These are phyloP conservation scores for Cyberlindnera americana DNA, from an alignment of 805 yeast genomes.

Conservation along the genomic window DNA sequence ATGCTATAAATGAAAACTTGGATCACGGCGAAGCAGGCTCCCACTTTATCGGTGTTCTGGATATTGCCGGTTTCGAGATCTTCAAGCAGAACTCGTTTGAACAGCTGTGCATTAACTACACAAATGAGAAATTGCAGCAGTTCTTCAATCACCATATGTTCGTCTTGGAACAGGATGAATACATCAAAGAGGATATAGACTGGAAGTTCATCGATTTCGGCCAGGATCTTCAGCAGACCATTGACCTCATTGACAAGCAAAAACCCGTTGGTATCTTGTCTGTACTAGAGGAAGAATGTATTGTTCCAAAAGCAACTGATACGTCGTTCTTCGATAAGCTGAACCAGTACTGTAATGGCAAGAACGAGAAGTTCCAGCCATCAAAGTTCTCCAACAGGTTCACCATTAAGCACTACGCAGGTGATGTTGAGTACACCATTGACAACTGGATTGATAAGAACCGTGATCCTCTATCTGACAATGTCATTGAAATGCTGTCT, in stretches of 20 bases:
- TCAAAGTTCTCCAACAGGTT: conserved; percentile 77
- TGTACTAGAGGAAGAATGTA: conserved; percentile 89
- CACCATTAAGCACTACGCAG: conserved; percentile 89
- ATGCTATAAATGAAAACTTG: conserved; percentile 67
- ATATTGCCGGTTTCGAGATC: conserved; percentile 97
- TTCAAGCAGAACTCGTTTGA: conserved; percentile 92
- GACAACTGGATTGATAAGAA: conserved; percentile 94
- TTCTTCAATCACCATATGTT: conserved; percentile 98
- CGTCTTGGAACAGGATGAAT: conserved; percentile 95
- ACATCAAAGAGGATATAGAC: conserved; percentile 85
- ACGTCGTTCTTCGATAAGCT: conserved; percentile 77
- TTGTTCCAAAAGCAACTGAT: conserved; percentile 88
- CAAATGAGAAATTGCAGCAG: conserved; percentile 95
- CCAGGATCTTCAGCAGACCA: conserved; percentile 89
- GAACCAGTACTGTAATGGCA: conserved; percentile 55
- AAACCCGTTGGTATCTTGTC: conserved; percentile 80
- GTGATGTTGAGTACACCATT: conserved; percentile 88
- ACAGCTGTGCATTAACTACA: conserved; percentile 95
- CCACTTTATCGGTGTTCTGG: conserved; percentile 88
- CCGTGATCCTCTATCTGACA: conserved; percentile 86
- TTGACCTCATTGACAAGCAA: conserved; percentile 78
- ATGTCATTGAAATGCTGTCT: conserved; percentile 57
- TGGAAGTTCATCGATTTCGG: conserved; percentile 98
- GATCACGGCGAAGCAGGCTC: conserved; percentile 40
- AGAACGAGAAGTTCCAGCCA: conserved; percentile 58